Evolutionary conservation across 2,329 filamentous ascomycete species (phyloP).

Genomic region (Tolypocladium paradoxum): DNA sequence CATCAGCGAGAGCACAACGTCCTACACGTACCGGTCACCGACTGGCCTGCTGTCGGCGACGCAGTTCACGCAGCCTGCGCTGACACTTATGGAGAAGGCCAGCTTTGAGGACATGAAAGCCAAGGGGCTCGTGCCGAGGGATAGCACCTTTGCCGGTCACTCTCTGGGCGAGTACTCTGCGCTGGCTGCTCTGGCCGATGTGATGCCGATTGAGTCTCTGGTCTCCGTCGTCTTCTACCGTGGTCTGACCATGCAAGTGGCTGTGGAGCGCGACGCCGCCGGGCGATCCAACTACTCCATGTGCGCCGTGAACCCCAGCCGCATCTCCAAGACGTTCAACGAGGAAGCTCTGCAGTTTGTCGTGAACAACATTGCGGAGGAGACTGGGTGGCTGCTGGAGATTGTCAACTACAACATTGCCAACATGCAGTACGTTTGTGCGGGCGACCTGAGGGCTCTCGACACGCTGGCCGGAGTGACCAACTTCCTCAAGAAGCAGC

Average conservation of each 20-base stretch:
- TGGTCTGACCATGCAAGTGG: slow-evolving; percentile 97
- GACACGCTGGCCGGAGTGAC: slow-evolving; percentile 68
- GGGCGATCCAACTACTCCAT: slow-evolving; percentile 98
- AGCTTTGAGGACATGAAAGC: slow-evolving; percentile 98
- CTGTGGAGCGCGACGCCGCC: slow-evolving; percentile 86
- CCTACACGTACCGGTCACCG: slow-evolving; percentile 93
- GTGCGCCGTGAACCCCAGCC: slow-evolving; percentile 97
- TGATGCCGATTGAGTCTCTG: slow-evolving; percentile 98
- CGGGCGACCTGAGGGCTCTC: slow-evolving; percentile 59
- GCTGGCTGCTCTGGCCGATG: slow-evolving; percentile 87
- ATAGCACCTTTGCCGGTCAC: slow-evolving; percentile 96
- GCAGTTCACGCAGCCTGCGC: slow-evolving; percentile 93
- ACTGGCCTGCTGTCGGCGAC: slow-evolving; percentile 92
- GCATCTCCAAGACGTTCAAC: slow-evolving; percentile 97
- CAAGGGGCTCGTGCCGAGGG: slow-evolving; percentile 88
- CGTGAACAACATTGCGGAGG: slow-evolving; percentile 87
- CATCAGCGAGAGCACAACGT: slow-evolving; percentile 82
- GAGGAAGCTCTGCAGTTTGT: slow-evolving; percentile 95
- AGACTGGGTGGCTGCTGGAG: slow-evolving; percentile 90
- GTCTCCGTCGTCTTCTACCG: slow-evolving; percentile 99
- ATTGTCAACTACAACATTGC: slow-evolving; percentile 94
- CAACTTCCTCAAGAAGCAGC: slow-evolving; percentile 93
- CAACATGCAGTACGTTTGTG: slow-evolving; percentile 66
- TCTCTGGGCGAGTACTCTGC: slow-evolving; percentile 98
- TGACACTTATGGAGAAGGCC: slow-evolving; percentile 99